These are phyloP conservation scores for Miscanthus lutarioriparius DNA, from an alignment of 176 grass and related monocot species.

Conservation along the genomic window DNA sequence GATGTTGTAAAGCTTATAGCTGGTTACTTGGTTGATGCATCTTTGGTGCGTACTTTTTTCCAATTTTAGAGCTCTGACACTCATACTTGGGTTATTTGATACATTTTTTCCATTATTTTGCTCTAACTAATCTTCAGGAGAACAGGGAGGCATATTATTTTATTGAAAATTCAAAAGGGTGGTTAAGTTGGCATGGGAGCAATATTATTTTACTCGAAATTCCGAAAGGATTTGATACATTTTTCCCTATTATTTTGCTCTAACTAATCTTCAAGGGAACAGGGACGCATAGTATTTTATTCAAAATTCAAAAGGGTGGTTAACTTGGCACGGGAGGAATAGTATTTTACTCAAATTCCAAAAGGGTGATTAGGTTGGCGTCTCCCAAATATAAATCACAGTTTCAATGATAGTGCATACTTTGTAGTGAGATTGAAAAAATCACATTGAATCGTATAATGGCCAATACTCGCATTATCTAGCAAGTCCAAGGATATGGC, in stretches of 20 bases:
- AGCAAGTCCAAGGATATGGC: background rate
- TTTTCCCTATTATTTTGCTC: conserved; percentile 16
- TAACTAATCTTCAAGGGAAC: conserved; percentile 12
- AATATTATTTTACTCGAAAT: background rate
- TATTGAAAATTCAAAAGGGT: conserved; percentile 5
- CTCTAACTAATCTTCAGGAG: conserved; percentile 7
- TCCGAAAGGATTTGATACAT: background rate
- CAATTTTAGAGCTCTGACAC: conserved; percentile 11
- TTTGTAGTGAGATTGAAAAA: conserved; percentile 16
- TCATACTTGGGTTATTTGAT: conserved; percentile 6
- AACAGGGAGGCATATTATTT: background rate
- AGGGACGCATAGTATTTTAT: background rate
- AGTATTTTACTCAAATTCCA: background rate
- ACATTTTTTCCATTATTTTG: conserved; percentile 26
- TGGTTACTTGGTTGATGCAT: conserved; percentile 68
- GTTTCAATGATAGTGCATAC: background rate
- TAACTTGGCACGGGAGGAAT: background rate
- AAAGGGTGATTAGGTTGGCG: background rate
- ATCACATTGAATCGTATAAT: background rate
- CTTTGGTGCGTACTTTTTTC: conserved; percentile 60
- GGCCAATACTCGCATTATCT: background rate
- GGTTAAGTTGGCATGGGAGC: background rate
- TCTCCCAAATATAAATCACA: background rate
- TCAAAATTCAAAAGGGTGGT: background rate
- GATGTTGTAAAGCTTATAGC: conserved; percentile 55